Evolutionary conservation across 805 yeast species (phyloP), one percentile per base, ranked within the genome.

Genomic region (Lachancea sp.): DNA sequence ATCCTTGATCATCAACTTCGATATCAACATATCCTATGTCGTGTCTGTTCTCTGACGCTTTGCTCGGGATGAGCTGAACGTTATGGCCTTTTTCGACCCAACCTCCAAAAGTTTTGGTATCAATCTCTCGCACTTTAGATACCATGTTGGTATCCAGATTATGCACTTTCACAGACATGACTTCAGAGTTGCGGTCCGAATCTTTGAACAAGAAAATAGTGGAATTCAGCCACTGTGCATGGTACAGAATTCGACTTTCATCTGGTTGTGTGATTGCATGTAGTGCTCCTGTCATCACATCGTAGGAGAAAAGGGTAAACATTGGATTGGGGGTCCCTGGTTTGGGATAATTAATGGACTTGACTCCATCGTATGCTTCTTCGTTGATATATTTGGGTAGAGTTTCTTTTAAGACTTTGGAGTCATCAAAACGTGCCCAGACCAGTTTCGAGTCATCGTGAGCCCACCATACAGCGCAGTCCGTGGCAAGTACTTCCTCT

Each of bases 401-500:
- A 13, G 72, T 63, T 49, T 75, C 78, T 4, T 63, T 61, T 1
- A 73, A 74, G 1, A 85, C 93, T 0, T 68, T 55, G 0, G 83
- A 70, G 50, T 84, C 90, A 54, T 85, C 73, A 18, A 77, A 70
- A 50, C 67, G 72, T 49, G 82, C 71, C 54, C 69, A 85, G 0
- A 81, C 67, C 38, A 84, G 49, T 44, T 67, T 67, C 1, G 76
- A 59, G 51, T 81, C 85, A 50, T 79, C 78, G 1, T 83, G 81
- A 13, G 81, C 67, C 89, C 91, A 85, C 85, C 88, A 84, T 11
- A 84, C 65, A 0, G 84, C 78, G 30, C 60, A 63, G 49, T 82
- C 90, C 13, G 66, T 54, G 0, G 72, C 73, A 11, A 80, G 63
- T 1, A 85, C 85, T 55, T 85, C 95, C 57, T 85, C 95, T 59